A percentile compares a stretch with the other conserved stretches of the same genome.
These are phyloP conservation scores for Aphanoascus verrucosus DNA, from an alignment of 2,329 filamentous ascomycete species.

Conservation along the genomic window DNA sequence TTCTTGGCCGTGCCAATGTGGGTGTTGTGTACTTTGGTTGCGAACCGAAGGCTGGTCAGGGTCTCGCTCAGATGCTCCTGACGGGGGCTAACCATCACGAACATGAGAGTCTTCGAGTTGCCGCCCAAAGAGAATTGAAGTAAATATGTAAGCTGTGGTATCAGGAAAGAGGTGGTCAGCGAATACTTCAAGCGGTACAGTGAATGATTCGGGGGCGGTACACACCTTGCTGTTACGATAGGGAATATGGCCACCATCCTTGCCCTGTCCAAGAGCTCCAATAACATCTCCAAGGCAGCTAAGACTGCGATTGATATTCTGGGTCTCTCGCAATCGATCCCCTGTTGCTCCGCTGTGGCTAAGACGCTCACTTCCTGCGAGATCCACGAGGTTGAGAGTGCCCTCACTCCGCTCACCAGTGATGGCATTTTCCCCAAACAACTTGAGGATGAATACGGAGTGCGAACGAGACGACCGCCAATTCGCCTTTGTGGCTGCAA, in stretches of 20 bases:
- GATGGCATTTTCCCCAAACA: conserved; percentile 55
- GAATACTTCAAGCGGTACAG: not conserved
- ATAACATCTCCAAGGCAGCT: conserved; percentile 92
- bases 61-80: conserved; percentile 88
- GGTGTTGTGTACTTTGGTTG: conserved; percentile 80
- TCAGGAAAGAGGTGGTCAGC: conserved; percentile 14
- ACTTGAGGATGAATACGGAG: conserved; percentile 81
- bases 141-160: conserved; percentile 66
- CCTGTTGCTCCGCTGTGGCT: conserved; percentile 80
- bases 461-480: conserved; percentile 89
- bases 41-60: conserved; percentile 87
- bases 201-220: conserved; percentile 4
- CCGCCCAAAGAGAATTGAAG: conserved; percentile 90
- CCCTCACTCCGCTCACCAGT: conserved; percentile 82
- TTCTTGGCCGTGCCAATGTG: conserved; percentile 75
- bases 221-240: conserved; percentile 87
- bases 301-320: conserved; percentile 93
- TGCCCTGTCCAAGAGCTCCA: conserved; percentile 75
- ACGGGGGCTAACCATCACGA: conserved; percentile 92
- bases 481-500: conserved; percentile 95
- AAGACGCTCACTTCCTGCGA: conserved; percentile 84
- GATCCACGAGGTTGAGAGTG: conserved; percentile 87
- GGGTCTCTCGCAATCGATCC: conserved; percentile 81
- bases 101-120: conserved; percentile 97
- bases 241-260: conserved; percentile 67